Base-by-base conservation (phyloP, 179 eudicot species). In the Vitellaria paradoxa region DNA sequence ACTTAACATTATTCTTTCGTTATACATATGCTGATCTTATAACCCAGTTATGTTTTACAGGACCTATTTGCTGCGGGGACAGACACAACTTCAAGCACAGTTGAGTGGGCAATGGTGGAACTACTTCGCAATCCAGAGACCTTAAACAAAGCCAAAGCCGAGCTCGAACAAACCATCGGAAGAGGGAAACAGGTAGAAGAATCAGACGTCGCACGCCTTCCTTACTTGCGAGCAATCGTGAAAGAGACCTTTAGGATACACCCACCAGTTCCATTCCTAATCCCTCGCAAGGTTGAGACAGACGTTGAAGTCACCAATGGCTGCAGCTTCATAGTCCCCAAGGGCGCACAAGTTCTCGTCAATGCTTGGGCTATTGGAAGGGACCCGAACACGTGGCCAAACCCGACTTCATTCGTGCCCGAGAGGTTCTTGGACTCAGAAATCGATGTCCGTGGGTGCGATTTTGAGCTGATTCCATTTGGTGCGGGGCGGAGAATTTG, bases 91-190 rank as follows among this genome's bases (percentile, higher is more conserved):
- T 67, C 83, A 6, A 84, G 70, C 70, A 73, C 83, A 9, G 8
- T 81, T 17, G 86, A 80, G 59, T 84, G 86, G 86, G 81, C 81
- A 10, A 84, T 84, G 86, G 65, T 84, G 46, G 84, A 84, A 59
- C 3, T 78, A 4, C 66, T 84, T 7, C 73, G 20, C 37, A 84
- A 75, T 12, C 84, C 84, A 55, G 53, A 66, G 30, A 72, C 56
- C n/a, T n/a, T n/a, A n/a, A n/a, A n/a, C n/a, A n/a, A n/a, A n/a
- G n/a, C n/a, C n/a, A n/a, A n/a, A n/a, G 65, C 66, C 0, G 86
- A 84, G 77, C 84, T 84, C 4, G 66, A 71, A 15, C 21, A 65
- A 65, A 76, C 67, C 7, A 59, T 84, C 52, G 84, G 84, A 6
- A 77, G 50, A 77, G 79, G 81, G 5, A 77, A 70, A 42, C 46